Conservation (phyloP, 768 basidiomycete genomes). For the Lenzites betulinus region DNA sequence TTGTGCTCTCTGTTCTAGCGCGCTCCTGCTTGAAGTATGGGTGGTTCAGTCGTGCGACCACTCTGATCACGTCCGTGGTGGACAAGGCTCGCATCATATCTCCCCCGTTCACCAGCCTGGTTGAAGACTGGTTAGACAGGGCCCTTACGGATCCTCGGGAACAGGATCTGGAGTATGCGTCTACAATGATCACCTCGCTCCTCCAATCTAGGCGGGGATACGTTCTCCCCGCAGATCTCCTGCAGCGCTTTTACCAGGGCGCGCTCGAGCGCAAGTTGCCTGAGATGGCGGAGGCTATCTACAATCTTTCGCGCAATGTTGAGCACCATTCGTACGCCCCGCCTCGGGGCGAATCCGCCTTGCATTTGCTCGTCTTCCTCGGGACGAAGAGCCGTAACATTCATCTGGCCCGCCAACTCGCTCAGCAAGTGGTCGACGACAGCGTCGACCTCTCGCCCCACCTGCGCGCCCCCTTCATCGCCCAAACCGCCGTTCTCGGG, state of each 20-base stretch:
- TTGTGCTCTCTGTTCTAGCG: conserved; percentile 51
- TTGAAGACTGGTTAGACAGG: conserved; percentile 9
- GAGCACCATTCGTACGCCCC: conserved; percentile 36
- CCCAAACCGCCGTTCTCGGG: conserved; percentile 46
- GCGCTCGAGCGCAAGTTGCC: conserved; percentile 21
- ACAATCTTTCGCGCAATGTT: conserved; percentile 44
- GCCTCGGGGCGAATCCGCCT: conserved; percentile 47
- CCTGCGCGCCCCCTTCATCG: conserved; percentile 53
- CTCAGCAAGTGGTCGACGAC: conserved; percentile 47
- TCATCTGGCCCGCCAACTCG: conserved; percentile 52
- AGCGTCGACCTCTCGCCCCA: conserved; percentile 44
- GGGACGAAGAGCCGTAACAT: conserved; percentile 39
- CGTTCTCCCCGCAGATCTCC: conserved; percentile 41
- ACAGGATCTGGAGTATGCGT: background rate
- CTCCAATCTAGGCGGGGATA: conserved; percentile 27
- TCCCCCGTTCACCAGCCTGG: background rate
- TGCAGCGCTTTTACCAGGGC: conserved; percentile 37
- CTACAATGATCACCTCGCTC: conserved; percentile 1
- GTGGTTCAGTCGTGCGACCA: conserved; percentile 47
- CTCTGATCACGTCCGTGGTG: conserved; percentile 34
- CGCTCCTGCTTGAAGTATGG: conserved; percentile 57
- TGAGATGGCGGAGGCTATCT: conserved; percentile 47
- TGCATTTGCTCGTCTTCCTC: conserved; percentile 57
- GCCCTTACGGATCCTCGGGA: conserved; percentile 2
- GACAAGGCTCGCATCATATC: background rate